These are phyloP conservation scores for Adansonia madagascariensis DNA, from an alignment of 441 rosid genomes.

Conservation along the genomic window DNA sequence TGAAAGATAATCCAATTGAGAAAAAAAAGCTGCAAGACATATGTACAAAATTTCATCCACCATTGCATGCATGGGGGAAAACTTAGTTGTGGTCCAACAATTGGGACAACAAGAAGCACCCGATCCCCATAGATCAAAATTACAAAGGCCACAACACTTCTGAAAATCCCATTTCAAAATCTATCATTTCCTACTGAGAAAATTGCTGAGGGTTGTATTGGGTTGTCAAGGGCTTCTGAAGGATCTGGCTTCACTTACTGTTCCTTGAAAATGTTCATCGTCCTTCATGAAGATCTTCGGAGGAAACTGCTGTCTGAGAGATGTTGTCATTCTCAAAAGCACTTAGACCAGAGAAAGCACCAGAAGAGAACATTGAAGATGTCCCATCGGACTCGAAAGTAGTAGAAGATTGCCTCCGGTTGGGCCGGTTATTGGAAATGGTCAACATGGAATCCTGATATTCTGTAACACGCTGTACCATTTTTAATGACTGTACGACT, in stretches of 20 bases:
- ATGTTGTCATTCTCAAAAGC: constrained; percentile 72
- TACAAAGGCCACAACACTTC: constrained; percentile 29
- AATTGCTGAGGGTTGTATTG: constrained; percentile 24
- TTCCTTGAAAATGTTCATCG: constrained; percentile 45
- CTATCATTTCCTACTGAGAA: constrained; percentile 16
- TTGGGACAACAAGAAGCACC: constrained; percentile 31
- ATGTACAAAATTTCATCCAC: constrained; percentile 48
- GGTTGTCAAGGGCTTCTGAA: constrained; percentile 22
- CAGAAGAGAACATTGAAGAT: constrained; percentile 96
- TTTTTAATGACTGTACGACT: constrained; percentile 96
- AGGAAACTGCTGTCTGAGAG: constrained; percentile 75
- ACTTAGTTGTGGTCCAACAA: constrained; percentile 30
- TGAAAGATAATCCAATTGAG: constrained; percentile 30
- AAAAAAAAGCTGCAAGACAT: constrained; percentile 31
- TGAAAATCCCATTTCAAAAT: constrained; percentile 29
- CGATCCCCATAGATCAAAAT: constrained; percentile 33
- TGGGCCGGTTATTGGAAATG: constrained; percentile 55
- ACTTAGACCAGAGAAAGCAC: constrained; percentile 88
- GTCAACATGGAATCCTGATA: constrained; percentile 59
- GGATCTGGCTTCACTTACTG: constrained; percentile 27
- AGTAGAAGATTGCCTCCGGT: constrained; percentile 78
- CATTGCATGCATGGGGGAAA: constrained; percentile 32
- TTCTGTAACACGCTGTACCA: constrained; percentile 85
- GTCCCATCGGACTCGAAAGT: constrained; percentile 90
- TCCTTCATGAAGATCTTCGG: constrained; percentile 97